Evolutionary conservation across 345 rosid genomes (phyloP).

Genomic region (Arabidopsis arenosa): DNA sequence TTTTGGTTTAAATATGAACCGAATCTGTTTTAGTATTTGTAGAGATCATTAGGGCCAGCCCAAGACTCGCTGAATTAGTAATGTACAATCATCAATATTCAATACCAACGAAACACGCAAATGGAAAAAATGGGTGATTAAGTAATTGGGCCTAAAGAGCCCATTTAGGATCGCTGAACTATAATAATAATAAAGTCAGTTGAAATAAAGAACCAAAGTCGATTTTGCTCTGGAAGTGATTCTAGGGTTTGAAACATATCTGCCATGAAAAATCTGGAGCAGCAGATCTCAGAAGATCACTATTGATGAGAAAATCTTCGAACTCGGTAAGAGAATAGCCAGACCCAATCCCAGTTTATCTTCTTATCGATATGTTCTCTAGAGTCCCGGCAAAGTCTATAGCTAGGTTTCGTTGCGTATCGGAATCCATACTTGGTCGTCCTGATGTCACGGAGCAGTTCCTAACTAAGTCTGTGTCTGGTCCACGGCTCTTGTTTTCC

Average conservation of each 20-base stretch:
- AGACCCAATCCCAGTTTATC: background rate
- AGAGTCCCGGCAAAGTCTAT: background rate
- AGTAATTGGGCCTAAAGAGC: too few species aligned
- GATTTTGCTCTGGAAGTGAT: too few species aligned
- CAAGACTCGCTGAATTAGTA: too few species aligned
- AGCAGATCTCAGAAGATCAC: background rate
- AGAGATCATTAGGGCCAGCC: too few species aligned
- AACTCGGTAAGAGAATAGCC: background rate
- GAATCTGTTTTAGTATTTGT: background rate
- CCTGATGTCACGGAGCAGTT: background rate
- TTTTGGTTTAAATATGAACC: background rate
- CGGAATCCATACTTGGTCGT: background rate
- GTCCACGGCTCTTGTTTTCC: background rate
- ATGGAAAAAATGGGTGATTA: too few species aligned
- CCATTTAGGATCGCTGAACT: too few species aligned
- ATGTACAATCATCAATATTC: too few species aligned
- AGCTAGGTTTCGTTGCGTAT: slow-evolving; percentile 20
- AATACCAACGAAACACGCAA: too few species aligned
- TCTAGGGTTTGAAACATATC: background rate
- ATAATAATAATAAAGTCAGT: too few species aligned
- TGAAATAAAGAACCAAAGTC: background rate
- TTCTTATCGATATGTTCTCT: background rate
- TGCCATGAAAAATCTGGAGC: background rate
- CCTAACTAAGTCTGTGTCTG: background rate
- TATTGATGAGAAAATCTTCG: background rate